These are phyloP conservation scores for Neofusicoccum sp. DNA, from an alignment of 2,329 filamentous ascomycete species.

Conservation along the genomic window DNA sequence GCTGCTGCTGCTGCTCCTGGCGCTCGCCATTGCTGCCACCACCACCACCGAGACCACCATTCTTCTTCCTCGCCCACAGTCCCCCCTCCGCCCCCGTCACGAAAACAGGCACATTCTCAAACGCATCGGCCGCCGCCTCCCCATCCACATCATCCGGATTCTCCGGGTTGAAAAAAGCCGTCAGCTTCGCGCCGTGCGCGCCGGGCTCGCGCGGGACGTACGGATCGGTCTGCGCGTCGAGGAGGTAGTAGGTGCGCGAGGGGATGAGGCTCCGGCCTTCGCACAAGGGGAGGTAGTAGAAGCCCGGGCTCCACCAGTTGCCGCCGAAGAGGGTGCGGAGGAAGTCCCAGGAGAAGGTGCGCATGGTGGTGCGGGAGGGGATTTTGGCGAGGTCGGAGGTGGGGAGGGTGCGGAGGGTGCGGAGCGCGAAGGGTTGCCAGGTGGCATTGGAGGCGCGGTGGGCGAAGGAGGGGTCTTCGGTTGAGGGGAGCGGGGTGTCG, in stretches of 20 bases:
- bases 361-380: conserved; percentile 27
- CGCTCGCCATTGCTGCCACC: background rate
- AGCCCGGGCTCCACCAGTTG: conserved; percentile 43
- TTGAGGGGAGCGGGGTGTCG: conserved; percentile 14
- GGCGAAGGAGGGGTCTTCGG: conserved; percentile 26
- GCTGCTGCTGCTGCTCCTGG: background rate
- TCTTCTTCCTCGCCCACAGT: background rate
- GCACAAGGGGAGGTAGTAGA: conserved; percentile 37
- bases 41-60: background rate
- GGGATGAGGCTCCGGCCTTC: conserved; percentile 32
- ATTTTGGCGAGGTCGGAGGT: conserved; percentile 25
- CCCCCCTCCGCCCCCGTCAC: conserved; percentile 26
- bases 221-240: conserved; percentile 43
- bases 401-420: conserved; percentile 31
- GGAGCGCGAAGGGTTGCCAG: conserved; percentile 44
- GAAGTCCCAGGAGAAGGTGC: conserved; percentile 44
- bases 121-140: conserved; percentile 31
- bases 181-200: conserved; percentile 50
- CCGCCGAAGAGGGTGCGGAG: conserved; percentile 42
- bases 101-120: conserved; percentile 47
- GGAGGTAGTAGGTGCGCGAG: conserved; percentile 45
- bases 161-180: conserved; percentile 47
- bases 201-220: conserved; percentile 45
- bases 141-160: conserved; percentile 32
- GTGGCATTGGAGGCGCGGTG: background rate